These are phyloP conservation scores for Aegilops longissima DNA, from an alignment of 176 grass and related monocot genomes.

Conservation along the genomic window DNA sequence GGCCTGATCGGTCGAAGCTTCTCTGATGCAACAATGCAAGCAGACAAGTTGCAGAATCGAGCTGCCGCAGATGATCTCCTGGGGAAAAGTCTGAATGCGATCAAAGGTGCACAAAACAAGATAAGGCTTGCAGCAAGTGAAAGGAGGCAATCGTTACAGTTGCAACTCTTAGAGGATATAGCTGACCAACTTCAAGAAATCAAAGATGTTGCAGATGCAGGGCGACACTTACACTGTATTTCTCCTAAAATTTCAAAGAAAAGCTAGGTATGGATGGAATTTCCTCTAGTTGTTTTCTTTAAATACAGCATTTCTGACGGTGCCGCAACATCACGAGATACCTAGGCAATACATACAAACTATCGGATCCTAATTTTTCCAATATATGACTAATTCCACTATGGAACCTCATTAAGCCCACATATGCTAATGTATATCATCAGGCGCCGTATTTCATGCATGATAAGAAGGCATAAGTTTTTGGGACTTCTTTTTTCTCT, in stretches of 20 bases:
- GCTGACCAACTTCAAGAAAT: constrained; percentile 76
- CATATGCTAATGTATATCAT: neutral
- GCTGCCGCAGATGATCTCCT: constrained; percentile 74
- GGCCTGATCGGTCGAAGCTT: constrained; percentile 41
- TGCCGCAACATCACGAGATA: neutral
- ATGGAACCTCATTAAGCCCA: neutral
- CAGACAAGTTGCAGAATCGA: constrained; percentile 54
- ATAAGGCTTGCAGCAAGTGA: constrained; percentile 54
- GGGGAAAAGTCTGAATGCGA: constrained; percentile 64
- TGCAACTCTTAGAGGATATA: constrained; percentile 81
- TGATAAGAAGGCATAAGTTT: neutral
- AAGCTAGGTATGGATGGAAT: constrained; percentile 22
- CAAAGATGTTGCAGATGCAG: constrained; percentile 55
- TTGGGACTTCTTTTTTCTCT: neutral
- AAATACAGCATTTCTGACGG: neutral
- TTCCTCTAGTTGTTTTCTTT: neutral
- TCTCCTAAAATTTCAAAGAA: constrained; percentile 43
- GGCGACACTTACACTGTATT: constrained; percentile 30
- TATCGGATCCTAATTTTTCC: neutral
- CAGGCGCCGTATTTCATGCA: neutral
- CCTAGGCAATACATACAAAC: neutral
- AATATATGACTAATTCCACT: neutral
- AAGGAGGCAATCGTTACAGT: constrained; percentile 52
- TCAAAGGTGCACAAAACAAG: constrained; percentile 74
- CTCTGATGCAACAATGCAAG: constrained; percentile 45